Evolutionary conservation across 352 stramenopile species (phyloP), one percentile per base, ranked within the genome.

Genomic region (Globisporangium cystogenes): DNA sequence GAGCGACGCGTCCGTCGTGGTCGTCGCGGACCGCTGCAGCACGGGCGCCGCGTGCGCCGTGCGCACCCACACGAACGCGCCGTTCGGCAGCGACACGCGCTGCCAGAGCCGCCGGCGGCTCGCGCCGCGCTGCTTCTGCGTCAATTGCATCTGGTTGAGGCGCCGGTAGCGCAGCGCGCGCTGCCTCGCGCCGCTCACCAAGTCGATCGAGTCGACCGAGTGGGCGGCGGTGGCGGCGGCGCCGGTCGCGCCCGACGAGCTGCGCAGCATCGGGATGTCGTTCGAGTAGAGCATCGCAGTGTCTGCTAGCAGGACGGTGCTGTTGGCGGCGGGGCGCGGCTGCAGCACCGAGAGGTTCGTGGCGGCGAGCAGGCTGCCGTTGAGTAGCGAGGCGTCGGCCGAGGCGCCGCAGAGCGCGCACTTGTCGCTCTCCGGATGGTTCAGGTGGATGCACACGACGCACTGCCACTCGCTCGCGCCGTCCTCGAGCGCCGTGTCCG

Each of bases 381-480:
- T 62, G 51, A 78, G 71, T 7, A 58, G 67, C 7, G 74, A 82
- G 23, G 73, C 72, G 55, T 86, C 79, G 49, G 69, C 68, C 33
- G 78, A 74, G 21, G 79, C 79, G 42, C 79, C 79, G 50, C 79
- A 90, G 47, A 90, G 63, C 44, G 66, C 59, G 67, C 79, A 90
- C 41, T 65, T 58, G 35, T 71, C 57, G 46, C 84, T 73, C 53
- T 83, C 77, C 6, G 79, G 79, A 51, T 90, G 79, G 51, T 90
- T 90, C 63, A 87, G 68, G 51, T 90, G 77, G 42, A 74, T 68
- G 51, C 79, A 90, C 12, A 90, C 77, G 49, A 88, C 53, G 57
- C 79, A 90, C 54, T 88, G 74, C 79, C 79, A 88, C 59, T 90
- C 79, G 48, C 62, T 80, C 46, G 62, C 58, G 20, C 71, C 79